Conservation (phyloP, 139 green algal genomes). For the Eudorina sp. region DNA sequence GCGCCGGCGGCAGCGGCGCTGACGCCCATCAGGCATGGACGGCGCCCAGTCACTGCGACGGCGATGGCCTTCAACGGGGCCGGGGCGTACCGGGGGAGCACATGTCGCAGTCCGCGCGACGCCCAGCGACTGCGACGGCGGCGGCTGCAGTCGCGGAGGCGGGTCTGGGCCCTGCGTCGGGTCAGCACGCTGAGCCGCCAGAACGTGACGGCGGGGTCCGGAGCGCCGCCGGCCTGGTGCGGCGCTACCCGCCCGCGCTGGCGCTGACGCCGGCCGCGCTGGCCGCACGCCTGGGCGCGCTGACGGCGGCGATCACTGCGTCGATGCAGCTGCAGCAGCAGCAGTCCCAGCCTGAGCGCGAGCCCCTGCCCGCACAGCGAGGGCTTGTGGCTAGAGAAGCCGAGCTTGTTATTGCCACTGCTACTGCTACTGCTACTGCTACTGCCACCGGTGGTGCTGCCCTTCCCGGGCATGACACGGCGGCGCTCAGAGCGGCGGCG, state of each 20-base stretch:
- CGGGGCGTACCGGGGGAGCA: too few species aligned
- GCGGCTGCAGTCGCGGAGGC: too few species aligned
- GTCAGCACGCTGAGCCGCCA: too few species aligned
- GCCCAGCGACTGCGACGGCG: too few species aligned
- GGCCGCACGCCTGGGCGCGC: not conserved
- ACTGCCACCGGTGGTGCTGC: too few species aligned
- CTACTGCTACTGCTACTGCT: not conserved
- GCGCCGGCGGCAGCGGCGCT: not conserved
- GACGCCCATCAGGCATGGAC: not conserved
- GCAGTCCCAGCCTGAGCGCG: not conserved
- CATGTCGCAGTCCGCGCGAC: too few species aligned
- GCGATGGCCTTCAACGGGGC: too few species aligned
- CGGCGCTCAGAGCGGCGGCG: not conserved
- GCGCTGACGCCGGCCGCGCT: not conserved
- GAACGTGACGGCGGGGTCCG: too few species aligned
- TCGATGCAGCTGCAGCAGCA: not conserved
- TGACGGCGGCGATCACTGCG: not conserved
- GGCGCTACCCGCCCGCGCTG: slow-evolving; percentile 24
- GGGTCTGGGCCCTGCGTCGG: too few species aligned
- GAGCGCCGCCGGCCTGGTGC: not conserved
- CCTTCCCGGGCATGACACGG: too few species aligned
- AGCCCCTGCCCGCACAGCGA: not conserved
- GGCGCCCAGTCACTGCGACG: too few species aligned
- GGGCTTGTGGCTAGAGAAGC: too few species aligned
- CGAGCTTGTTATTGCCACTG: not conserved